A percentile compares a stretch with the other conserved stretches of the same genome.
phyloP scores from a whole-genome alignment of 2,329 filamentous ascomycete species.

The Cryphonectria japonica region DNA sequence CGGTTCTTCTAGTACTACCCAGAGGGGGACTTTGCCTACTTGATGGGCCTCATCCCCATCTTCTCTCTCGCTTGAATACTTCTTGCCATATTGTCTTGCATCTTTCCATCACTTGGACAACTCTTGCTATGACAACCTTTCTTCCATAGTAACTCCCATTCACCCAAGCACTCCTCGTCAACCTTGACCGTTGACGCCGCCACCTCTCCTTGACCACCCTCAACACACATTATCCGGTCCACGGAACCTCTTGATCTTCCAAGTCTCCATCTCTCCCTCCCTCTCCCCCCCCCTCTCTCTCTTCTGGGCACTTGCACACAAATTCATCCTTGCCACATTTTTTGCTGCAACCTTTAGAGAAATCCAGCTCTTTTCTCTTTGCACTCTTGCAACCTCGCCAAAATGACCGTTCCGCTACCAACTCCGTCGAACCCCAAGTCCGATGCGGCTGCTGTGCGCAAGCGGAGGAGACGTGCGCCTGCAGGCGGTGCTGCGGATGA shows the following conservation, averaged over 20 bases:
- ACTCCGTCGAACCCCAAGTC: constrained; percentile 40
- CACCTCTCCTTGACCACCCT: constrained; percentile 36
- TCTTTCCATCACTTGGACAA: constrained; percentile 36
- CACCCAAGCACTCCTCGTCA: constrained; percentile 41
- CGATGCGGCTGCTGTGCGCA: constrained; percentile 53
- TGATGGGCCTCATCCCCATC: constrained; percentile 18
- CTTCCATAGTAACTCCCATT: constrained; percentile 49
- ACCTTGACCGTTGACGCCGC: constrained; percentile 34
- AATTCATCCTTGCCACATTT: constrained; percentile 10
- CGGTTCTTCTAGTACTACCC: constrained; percentile 16
- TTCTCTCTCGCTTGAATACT: constrained; percentile 36
- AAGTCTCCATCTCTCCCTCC: constrained; percentile 2
- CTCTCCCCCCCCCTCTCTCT: constrained; percentile 6
- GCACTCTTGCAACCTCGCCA: constrained; percentile 21
- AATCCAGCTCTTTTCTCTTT: neutral
- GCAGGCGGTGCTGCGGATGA: constrained; percentile 90
- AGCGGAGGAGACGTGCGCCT: constrained; percentile 86
- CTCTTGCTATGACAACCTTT: constrained; percentile 34
- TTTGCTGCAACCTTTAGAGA: constrained; percentile 12
- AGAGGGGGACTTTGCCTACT: constrained; percentile 22
- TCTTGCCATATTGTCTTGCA: constrained; percentile 40
- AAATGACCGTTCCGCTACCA: constrained; percentile 55
- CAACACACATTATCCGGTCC: constrained; percentile 24
- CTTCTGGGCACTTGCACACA: constrained; percentile 18
- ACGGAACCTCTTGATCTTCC: constrained; percentile 28